Conservation (phyloP, 441 rosid genomes). For the Brassica balearica region DNA sequence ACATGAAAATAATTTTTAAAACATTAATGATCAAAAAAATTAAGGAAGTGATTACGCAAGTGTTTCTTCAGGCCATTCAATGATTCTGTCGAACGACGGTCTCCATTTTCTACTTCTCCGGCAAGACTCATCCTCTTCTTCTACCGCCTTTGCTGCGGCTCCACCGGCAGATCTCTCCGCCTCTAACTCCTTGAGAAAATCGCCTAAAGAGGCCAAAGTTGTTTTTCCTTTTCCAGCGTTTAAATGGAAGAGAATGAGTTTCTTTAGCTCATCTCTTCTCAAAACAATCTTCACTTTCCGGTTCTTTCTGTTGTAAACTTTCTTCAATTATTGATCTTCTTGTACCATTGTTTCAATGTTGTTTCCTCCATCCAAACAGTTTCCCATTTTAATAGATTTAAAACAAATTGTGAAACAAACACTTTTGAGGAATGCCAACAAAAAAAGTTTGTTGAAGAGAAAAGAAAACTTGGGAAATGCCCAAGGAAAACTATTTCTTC, state of each 20-base stretch:
- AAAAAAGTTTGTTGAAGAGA: background rate
- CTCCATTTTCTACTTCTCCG: background rate
- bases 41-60: background rate
- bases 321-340: background rate
- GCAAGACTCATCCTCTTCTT: background rate
- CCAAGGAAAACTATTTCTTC: background rate
- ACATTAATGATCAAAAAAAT: background rate
- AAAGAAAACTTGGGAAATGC: background rate
- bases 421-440: background rate
- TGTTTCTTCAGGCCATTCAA: background rate
- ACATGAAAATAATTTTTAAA: background rate
- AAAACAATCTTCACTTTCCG: background rate
- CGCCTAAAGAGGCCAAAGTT: background rate
- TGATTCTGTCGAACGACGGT: background rate
- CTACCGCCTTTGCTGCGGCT: background rate
- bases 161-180: background rate
- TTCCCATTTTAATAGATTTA: background rate
- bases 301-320: background rate
- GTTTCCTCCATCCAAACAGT: background rate
- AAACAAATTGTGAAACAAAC: background rate
- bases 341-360: background rate
- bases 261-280: slow-evolving; percentile 2
- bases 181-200: background rate
- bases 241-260: slow-evolving; percentile 4
- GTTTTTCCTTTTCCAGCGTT: background rate